Evolutionary conservation across 768 basidiomycete genomes (phyloP), one percentile per base, ranked within the genome.

Genomic region (Phylloporus sp.): DNA sequence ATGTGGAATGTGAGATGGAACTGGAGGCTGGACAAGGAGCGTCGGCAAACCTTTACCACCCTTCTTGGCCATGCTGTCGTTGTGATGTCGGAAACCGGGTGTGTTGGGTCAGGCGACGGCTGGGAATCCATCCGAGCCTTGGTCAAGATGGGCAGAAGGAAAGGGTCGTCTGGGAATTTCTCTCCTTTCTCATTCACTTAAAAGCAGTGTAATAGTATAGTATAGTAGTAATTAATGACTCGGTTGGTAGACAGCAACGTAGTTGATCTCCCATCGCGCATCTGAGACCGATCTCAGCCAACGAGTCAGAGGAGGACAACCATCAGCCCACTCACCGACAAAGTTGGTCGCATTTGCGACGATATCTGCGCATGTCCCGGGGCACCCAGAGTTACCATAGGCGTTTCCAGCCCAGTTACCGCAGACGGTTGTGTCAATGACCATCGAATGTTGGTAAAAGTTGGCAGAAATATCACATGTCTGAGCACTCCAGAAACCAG

Each of bases 301-400:
- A n/a, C 16, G 7, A 27, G 4, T 1, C 26, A 22, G 10, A 29
- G 4, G 8, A 3, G 12, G 11, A 26, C 2, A 6, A n/a, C 5
- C 9, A 27, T 22, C 9, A 16, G 15, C 1, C 32, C 6, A 65
- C 73, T 59, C 58, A 78, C 78, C 52, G 15, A 51, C 58, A 63
- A 80, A 87, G 69, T 83, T 86, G 20, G 60, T 70, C 16, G 82
- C 77, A 61, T 87, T 72, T 16, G 76, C 71, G 38, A 86, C 79
- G 28, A 72, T 73, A 11, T 73, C 56, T 1, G 68, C 63, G 50
- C 80, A 82, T 5, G 74, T 76, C 8, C 75, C 78, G 0, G 70
- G 65, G 42, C 73, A 74, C 4, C 69, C 68, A 27, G 70, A 71
- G 5, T 10, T 54, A 8, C 51, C 10, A 36, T 71, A 71, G 0